phyloP scores from a whole-genome alignment of 2,329 filamentous ascomycete species.

The Bipolaris bicolor region DNA sequence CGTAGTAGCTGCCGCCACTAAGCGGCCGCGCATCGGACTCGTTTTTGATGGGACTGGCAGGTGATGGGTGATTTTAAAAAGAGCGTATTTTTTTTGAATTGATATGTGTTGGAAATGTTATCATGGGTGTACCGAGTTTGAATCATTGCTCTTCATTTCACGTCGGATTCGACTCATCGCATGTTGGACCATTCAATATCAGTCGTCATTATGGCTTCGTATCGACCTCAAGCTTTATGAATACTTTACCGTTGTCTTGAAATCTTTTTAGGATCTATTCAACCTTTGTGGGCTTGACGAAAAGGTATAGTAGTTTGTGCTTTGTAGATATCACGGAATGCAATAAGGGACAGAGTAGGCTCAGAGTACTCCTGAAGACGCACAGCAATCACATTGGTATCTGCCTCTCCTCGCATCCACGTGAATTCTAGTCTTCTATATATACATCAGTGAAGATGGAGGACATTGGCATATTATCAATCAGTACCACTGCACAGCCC shows the following conservation, averaged over 20 bases:
- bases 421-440: not conserved
- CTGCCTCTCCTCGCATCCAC: not conserved
- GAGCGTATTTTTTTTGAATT: too few species aligned
- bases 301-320: not conserved
- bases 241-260: too few species aligned
- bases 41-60: not conserved
- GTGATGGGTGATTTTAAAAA: too few species aligned
- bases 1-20: slow-evolving; percentile 19
- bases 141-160: too few species aligned
- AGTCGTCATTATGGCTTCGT: too few species aligned
- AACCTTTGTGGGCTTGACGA: not conserved
- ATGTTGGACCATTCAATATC: too few species aligned
- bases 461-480: not conserved
- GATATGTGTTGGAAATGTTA: too few species aligned
- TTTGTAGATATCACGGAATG: not conserved
- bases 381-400: not conserved
- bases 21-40: slow-evolving; percentile 22
- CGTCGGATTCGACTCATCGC: too few species aligned
- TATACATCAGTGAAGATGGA: not conserved
- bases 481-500: not conserved
- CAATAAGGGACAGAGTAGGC: not conserved
- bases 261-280: not conserved
- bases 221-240: not conserved
- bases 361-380: not conserved
- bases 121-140: too few species aligned